Evolutionary conservation across 1,139 yeast species (phyloP).

Genomic region (Meyerozyma athensensis): DNA sequence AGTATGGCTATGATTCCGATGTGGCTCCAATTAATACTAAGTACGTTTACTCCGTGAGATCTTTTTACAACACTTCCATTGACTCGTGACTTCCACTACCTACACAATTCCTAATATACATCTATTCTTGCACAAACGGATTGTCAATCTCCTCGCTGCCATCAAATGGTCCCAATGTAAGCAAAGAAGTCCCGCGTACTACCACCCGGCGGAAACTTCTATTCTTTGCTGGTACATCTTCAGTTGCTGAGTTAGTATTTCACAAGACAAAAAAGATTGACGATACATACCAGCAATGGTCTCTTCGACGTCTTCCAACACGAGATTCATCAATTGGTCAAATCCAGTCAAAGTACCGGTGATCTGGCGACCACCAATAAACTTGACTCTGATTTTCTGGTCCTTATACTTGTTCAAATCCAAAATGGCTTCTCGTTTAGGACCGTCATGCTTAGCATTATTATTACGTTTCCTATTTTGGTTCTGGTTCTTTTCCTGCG

Average conservation of each 20-base stretch:
- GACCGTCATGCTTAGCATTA: conserved; percentile 54
- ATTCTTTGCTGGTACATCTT: conserved; percentile 43
- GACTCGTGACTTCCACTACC: no score
- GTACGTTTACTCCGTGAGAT: no score
- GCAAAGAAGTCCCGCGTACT: conserved; percentile 78
- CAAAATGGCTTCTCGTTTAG: conserved; percentile 84
- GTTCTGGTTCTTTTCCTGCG: conserved; percentile 8
- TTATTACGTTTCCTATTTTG: conserved; percentile 22
- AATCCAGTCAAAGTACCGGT: conserved; percentile 80
- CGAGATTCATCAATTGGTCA: conserved; percentile 91
- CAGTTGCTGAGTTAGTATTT: conserved; percentile 54
- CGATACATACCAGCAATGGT: conserved; percentile 46
- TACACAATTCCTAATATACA: background rate
- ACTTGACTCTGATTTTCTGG: conserved; percentile 67
- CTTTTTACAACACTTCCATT: no score
- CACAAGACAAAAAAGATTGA: background rate
- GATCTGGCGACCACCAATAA: conserved; percentile 83
- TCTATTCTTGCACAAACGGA: conserved; percentile 44
- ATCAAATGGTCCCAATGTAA: conserved; percentile 78
- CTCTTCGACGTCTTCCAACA: conserved; percentile 79
- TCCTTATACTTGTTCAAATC: conserved; percentile 78
- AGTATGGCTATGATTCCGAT: no score
- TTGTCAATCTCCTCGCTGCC: conserved; percentile 78
- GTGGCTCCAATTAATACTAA: no score
- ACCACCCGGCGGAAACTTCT: conserved; percentile 65